phyloP scores from a whole-genome alignment of 2,329 filamentous ascomycete genomes.

The Ophiocordyceps australis region DNA sequence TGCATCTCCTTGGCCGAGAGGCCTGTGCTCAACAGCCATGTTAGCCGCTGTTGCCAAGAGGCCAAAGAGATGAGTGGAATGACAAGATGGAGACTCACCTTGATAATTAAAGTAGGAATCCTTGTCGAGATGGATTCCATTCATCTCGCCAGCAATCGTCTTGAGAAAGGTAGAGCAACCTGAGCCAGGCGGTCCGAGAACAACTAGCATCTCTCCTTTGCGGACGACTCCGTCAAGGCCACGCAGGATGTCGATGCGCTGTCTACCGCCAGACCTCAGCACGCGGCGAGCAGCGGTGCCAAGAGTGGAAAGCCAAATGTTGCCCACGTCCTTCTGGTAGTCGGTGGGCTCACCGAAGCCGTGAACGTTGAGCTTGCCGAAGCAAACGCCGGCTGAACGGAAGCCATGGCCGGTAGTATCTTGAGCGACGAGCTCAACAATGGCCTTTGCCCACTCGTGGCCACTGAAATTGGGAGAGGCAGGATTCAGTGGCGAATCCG shows the following conservation, averaged over 20 bases:
- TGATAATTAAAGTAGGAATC: slow-evolving; percentile 69
- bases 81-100: no score
- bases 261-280: slow-evolving; percentile 30
- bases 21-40: slow-evolving; percentile 18
- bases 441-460: slow-evolving; percentile 39
- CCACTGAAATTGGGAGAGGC: slow-evolving; percentile 32
- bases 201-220: slow-evolving; percentile 59
- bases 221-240: slow-evolving; percentile 50
- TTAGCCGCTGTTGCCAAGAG: slow-evolving; percentile 1
- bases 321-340: slow-evolving; percentile 50
- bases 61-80: no score
- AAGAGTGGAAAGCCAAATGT: slow-evolving; percentile 34
- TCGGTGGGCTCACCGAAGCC: slow-evolving; percentile 50
- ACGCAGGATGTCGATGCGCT: slow-evolving; percentile 49
- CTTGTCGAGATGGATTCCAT: slow-evolving; percentile 57
- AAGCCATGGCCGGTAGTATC: slow-evolving; percentile 36
- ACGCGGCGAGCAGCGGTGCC: slow-evolving; percentile 25
- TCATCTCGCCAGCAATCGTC: slow-evolving; percentile 66
- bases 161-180: slow-evolving; percentile 77
- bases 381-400: slow-evolving; percentile 45
- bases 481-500: slow-evolving; percentile 35
- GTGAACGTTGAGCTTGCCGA: slow-evolving; percentile 49
- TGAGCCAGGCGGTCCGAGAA: slow-evolving; percentile 52
- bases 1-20: slow-evolving; percentile 59
- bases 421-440: slow-evolving; percentile 31